phyloP scores from a whole-genome alignment of 257 asterid species.

The Solanum gracilifrons region DNA sequence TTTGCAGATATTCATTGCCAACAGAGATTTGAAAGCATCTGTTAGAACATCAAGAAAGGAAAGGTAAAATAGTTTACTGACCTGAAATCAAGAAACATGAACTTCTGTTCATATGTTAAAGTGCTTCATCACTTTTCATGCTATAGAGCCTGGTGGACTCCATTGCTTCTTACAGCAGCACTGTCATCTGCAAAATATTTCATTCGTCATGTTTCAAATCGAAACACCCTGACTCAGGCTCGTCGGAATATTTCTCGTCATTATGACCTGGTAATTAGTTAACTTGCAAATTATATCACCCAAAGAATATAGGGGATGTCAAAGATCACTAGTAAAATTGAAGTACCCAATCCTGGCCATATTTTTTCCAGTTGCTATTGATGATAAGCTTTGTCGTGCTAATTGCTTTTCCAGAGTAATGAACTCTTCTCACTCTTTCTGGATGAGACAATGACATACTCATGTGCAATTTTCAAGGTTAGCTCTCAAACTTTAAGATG shows the following conservation, averaged over 20 bases:
- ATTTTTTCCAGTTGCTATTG: constrained; percentile 7
- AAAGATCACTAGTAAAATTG: neutral
- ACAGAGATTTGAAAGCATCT: constrained; percentile 48
- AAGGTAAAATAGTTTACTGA: constrained; percentile 26
- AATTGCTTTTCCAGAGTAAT: constrained; percentile 40
- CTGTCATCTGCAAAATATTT: constrained; percentile 70
- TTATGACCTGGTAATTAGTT: neutral
- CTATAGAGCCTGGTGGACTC: constrained; percentile 98
- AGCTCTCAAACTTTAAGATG: neutral
- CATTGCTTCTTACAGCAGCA: constrained; percentile 49
- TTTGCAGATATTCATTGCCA: constrained; percentile 54
- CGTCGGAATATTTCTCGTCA: constrained; percentile 19
- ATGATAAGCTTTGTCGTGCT: neutral
- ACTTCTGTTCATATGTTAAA: neutral
- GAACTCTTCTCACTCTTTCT: constrained; percentile 48
- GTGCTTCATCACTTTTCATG: constrained; percentile 16
- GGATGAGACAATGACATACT: constrained; percentile 88
- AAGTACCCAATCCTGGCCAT: neutral
- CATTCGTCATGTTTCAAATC: constrained; percentile 49
- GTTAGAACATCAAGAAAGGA: constrained; percentile 28
- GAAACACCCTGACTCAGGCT: constrained; percentile 68
- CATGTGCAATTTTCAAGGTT: constrained; percentile 79
- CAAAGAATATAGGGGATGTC: neutral
- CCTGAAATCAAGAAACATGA: neutral
- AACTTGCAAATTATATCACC: neutral